Conservation (phyloP, 2,329 filamentous ascomycete genomes). For the Phaeosphaeriaceae sp. region DNA sequence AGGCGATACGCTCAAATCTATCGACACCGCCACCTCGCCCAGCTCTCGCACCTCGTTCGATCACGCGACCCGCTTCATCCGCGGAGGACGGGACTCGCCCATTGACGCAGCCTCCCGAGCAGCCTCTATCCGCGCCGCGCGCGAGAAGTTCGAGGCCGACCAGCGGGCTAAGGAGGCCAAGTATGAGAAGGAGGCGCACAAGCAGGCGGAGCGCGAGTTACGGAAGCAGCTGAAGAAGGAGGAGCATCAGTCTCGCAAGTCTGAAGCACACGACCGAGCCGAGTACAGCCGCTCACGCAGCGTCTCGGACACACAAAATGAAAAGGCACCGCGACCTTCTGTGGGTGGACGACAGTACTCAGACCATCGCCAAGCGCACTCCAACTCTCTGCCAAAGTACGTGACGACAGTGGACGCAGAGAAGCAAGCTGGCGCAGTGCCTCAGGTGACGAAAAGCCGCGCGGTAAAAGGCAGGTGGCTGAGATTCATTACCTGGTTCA, state of each 20-base stretch:
- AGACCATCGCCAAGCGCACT: conserved; percentile 44
- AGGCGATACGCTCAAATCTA: conserved; percentile 57
- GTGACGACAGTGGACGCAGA: conserved; percentile 37
- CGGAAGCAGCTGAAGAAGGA: conserved; percentile 54
- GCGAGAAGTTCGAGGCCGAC: conserved; percentile 65
- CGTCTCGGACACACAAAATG: conserved; percentile 37
- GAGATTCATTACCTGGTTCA: conserved; percentile 63
- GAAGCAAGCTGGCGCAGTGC: conserved; percentile 33
- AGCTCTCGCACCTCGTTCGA: conserved; percentile 64
- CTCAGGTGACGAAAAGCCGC: conserved; percentile 42
- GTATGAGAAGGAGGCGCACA: conserved; percentile 60
- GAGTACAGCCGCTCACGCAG: conserved; percentile 38
- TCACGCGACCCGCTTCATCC: conserved; percentile 60
- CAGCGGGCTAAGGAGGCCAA: conserved; percentile 64
- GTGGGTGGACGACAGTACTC: conserved; percentile 48
- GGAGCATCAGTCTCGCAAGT: conserved; percentile 50
- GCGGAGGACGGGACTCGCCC: conserved; percentile 55
- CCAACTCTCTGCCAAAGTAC: conserved; percentile 43
- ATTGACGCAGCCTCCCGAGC: conserved; percentile 61
- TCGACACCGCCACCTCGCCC: conserved; percentile 58
- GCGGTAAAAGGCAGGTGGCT: conserved; percentile 57
- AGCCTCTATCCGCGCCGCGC: conserved; percentile 62
- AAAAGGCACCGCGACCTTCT: conserved; percentile 40
- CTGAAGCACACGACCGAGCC: conserved; percentile 44
- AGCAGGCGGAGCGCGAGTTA: conserved; percentile 53